Evolutionary conservation across 2,329 filamentous ascomycete species (phyloP).

Genomic region (Botrytis paeoniae): DNA sequence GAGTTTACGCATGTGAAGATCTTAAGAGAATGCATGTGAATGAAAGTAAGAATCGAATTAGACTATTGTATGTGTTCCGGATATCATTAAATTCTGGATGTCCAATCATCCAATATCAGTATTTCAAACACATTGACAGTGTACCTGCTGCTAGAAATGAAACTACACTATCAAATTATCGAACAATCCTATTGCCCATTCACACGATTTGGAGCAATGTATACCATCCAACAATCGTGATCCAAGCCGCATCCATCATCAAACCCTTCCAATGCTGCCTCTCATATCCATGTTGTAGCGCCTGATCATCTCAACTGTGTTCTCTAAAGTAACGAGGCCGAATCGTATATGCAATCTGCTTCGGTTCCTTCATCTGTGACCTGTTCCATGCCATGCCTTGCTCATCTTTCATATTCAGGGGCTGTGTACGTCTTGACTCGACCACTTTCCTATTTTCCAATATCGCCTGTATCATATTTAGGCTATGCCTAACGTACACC

Average conservation of each 20-base stretch:
- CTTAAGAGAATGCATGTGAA: background rate
- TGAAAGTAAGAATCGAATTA: background rate
- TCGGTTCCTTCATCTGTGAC: background rate
- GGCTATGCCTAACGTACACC: background rate
- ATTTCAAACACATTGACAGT: slow-evolving; percentile 14
- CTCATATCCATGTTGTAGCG: background rate
- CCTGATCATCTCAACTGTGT: background rate
- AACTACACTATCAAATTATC: slow-evolving; percentile 8
- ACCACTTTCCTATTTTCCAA: slow-evolving; percentile 1
- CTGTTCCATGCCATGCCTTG: background rate
- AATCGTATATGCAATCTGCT: background rate
- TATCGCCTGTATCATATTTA: background rate
- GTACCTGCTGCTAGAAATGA: slow-evolving; percentile 4
- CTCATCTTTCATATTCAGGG: background rate
- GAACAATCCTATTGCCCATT: background rate
- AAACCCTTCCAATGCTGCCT: background rate
- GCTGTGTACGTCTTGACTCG: background rate
- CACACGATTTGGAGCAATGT: background rate
- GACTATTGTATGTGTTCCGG: background rate
- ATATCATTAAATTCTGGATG: background rate
- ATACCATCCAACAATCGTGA: slow-evolving; percentile 7
- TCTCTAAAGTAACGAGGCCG: background rate
- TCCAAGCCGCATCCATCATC: background rate
- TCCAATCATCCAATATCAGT: background rate
- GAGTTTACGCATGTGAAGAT: background rate